These are phyloP conservation scores for Gossypium longicalyx DNA, from an alignment of 345 rosid species.

Conservation along the genomic window DNA sequence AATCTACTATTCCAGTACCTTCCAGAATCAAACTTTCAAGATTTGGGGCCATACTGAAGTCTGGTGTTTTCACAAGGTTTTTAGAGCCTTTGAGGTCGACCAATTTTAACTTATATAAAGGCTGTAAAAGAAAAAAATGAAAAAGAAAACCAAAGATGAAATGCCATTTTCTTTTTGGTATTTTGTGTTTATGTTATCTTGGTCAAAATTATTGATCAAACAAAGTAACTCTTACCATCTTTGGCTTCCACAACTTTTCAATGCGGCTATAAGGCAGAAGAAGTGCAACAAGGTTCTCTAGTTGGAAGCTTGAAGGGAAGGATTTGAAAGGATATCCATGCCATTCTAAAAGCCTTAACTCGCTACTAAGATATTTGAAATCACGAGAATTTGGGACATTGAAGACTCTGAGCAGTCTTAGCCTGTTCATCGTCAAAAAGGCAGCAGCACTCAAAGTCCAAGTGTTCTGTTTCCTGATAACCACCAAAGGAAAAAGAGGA, in stretches of 20 bases:
- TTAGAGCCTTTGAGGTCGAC: slow-evolving; percentile 22
- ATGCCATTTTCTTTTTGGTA: neutral
- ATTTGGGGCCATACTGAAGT: slow-evolving; percentile 28
- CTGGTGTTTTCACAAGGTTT: slow-evolving; percentile 21
- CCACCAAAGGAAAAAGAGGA: neutral
- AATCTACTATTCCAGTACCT: slow-evolving; percentile 16
- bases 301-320: slow-evolving; percentile 20
- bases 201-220: neutral
- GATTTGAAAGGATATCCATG: slow-evolving; percentile 29
- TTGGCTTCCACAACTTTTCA: slow-evolving; percentile 29
- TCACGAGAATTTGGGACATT: neutral
- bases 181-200: no score
- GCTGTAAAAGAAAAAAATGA: neutral
- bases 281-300: slow-evolving; percentile 30
- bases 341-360: slow-evolving; percentile 35
- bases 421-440: neutral
- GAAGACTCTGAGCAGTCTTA: slow-evolving; percentile 16
- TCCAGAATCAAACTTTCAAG: slow-evolving; percentile 23
- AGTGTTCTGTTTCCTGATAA: neutral
- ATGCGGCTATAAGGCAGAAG: slow-evolving; percentile 23
- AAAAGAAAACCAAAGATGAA: neutral
- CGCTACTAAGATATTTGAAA: slow-evolving; percentile 21
- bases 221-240: slow-evolving; percentile 9
- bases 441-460: neutral
- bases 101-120: slow-evolving; percentile 3